A percentile compares a stretch with the other conserved stretches of the same genome.
Conservation (phyloP, 768 basidiomycete species). For the Tricholoma matsutake region DNA sequence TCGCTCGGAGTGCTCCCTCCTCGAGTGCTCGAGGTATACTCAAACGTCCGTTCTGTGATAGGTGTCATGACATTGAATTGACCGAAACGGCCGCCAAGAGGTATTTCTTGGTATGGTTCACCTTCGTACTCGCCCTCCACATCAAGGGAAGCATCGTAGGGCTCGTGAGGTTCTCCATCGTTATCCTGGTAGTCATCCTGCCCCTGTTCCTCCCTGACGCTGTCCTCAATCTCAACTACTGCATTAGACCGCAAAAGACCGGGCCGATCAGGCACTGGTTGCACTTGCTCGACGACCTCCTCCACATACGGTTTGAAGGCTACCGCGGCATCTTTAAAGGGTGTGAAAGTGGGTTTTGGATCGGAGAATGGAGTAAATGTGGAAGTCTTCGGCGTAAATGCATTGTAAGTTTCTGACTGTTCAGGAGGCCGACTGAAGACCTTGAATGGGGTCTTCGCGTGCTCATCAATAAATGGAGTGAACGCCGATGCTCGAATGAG, state of each 20-base stretch:
- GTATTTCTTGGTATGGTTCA: slow-evolving; percentile 43
- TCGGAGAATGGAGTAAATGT: slow-evolving; percentile 40
- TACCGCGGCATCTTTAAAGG: slow-evolving; percentile 35
- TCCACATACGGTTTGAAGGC: slow-evolving; percentile 38
- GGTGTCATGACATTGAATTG: slow-evolving; percentile 95
- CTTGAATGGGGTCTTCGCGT: slow-evolving; percentile 49
- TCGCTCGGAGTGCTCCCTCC: slow-evolving; percentile 40
- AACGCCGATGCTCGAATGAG: slow-evolving; percentile 27
- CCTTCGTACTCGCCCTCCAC: slow-evolving; percentile 34
- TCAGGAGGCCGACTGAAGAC: slow-evolving; percentile 76
- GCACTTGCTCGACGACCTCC: slow-evolving; percentile 5
- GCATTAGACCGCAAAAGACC: slow-evolving; percentile 18
- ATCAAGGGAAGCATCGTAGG: slow-evolving; percentile 29
- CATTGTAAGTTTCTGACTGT: slow-evolving; percentile 37
- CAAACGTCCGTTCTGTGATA: slow-evolving; percentile 91
- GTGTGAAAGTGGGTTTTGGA: slow-evolving; percentile 36
- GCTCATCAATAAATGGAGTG: slow-evolving; percentile 41
- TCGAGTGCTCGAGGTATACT: slow-evolving; percentile 68
- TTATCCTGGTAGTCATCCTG: slow-evolving; percentile 28
- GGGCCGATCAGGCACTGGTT: slow-evolving; percentile 4
- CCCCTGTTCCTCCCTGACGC: slow-evolving; percentile 32
- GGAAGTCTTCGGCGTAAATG: slow-evolving; percentile 47
- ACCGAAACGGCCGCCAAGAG: slow-evolving; percentile 74
- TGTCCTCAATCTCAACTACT: slow-evolving; percentile 25
- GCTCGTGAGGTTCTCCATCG: slow-evolving; percentile 31